Evolutionary conservation across 192 early-diverging fungal genomes (phyloP).

Genomic region (Phycomyces nitens): DNA sequence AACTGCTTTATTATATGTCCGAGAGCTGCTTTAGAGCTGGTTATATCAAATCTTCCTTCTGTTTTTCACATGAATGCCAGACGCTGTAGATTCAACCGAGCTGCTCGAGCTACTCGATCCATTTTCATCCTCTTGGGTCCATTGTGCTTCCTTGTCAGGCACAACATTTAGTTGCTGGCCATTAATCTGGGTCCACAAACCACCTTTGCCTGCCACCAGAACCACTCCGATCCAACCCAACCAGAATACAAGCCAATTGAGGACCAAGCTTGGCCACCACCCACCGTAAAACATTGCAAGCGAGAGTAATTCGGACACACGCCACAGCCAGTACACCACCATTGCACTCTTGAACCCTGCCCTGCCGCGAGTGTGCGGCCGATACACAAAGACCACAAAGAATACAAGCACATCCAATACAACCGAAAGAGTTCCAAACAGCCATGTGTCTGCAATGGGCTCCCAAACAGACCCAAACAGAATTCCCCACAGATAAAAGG

Average conservation of each 20-base stretch:
- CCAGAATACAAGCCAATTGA: constrained; percentile 28
- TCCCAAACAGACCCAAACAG: constrained; percentile 40
- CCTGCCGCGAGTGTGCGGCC: constrained; percentile 2
- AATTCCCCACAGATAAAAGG: constrained; percentile 56
- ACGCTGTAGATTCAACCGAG: too few relatives aligned
- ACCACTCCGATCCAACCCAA: constrained; percentile 21
- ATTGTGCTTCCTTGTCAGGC: too few relatives aligned
- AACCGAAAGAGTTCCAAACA: constrained; percentile 27
- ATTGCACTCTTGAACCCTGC: constrained; percentile 16
- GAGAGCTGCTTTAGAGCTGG: too few relatives aligned
- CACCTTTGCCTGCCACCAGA: constrained; percentile 7
- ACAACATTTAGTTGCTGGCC: neutral
- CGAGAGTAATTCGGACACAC: constrained; percentile 25
- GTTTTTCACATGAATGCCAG: too few relatives aligned
- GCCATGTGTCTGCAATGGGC: constrained; percentile 52
- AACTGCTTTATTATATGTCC: too few relatives aligned
- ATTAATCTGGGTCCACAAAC: neutral
- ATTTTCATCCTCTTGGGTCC: too few relatives aligned
- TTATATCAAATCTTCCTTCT: too few relatives aligned
- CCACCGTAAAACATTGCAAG: constrained; percentile 33
- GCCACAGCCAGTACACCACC: constrained; percentile 30
- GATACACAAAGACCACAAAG: neutral
- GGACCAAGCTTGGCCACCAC: constrained; percentile 28
- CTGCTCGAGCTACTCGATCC: too few relatives aligned
- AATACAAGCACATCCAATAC: constrained; percentile 17